phyloP scores from a whole-genome alignment of 208 protist genomes.

The Hexamita inflata region DNA sequence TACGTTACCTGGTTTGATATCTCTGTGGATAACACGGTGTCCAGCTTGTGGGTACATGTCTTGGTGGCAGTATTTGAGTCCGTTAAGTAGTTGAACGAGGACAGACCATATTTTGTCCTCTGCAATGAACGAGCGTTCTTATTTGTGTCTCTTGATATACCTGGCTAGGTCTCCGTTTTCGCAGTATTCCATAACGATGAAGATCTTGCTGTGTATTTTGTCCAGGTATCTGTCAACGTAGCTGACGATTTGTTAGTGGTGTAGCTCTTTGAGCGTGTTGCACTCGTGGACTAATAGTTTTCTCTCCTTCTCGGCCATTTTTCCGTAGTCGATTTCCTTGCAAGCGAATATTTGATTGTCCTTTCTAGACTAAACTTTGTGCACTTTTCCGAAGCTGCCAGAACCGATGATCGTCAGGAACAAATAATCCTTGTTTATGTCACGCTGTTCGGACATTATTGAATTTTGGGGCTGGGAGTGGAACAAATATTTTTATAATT shows the following conservation, averaged over 20 bases:
- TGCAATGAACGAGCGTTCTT: background rate
- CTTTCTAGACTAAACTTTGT: background rate
- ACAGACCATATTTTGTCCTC: conserved; percentile 26
- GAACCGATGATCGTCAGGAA: conserved; percentile 1
- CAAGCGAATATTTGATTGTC: conserved; percentile 34
- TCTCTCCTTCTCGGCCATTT: conserved; percentile 67
- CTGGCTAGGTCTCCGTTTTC: conserved; percentile 35
- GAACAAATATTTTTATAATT: too few species aligned
- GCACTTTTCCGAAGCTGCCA: conserved; percentile 20
- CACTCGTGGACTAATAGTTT: conserved; percentile 62
- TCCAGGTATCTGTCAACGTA: conserved; percentile 33
- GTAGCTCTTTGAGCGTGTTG: conserved; percentile 5
- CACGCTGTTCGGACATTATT: too few species aligned
- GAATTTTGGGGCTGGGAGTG: too few species aligned
- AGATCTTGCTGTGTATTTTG: conserved; percentile 22
- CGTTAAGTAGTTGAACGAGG: conserved; percentile 33
- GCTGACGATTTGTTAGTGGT: conserved; percentile 22
- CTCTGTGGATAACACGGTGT: conserved; percentile 37
- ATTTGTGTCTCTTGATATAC: conserved; percentile 27
- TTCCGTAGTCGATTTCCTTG: conserved; percentile 51
- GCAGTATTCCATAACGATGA: conserved; percentile 46
- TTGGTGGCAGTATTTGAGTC: conserved; percentile 38
- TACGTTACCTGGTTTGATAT: conserved; percentile 55
- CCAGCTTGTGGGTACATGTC: background rate
- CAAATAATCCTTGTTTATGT: background rate